Evolutionary conservation across 306 rosid genomes (phyloP).

Genomic region (Canavalia gladiata): DNA sequence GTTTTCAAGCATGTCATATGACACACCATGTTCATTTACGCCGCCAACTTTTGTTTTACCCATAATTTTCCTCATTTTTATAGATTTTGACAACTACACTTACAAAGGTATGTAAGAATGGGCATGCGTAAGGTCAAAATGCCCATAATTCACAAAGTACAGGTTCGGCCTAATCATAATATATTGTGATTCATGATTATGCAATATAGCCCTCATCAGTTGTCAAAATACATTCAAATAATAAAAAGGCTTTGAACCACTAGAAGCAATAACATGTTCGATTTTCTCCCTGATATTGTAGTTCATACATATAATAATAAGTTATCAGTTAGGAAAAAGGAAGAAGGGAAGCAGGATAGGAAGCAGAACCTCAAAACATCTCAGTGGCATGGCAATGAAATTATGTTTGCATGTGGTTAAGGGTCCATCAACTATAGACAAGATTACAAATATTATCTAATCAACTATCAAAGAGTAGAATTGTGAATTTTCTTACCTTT

Average conservation of each 20-base stretch:
- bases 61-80: background rate
- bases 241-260: constrained; percentile 3
- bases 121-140: constrained; percentile 32
- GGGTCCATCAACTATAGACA: constrained; percentile 11
- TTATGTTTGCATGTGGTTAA: background rate
- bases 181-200: background rate
- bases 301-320: constrained; percentile 9
- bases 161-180: constrained; percentile 20
- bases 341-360: constrained; percentile 31
- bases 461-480: constrained; percentile 28
- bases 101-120: constrained; percentile 32
- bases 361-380: constrained; percentile 30
- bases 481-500: constrained; percentile 69
- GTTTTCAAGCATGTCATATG: constrained; percentile 28
- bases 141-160: constrained; percentile 17
- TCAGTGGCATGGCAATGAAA: constrained; percentile 20
- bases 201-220: constrained; percentile 31
- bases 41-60: constrained; percentile 8
- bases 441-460: constrained; percentile 21
- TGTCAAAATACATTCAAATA: constrained; percentile 28
- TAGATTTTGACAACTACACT: constrained; percentile 16
- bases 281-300: constrained; percentile 1
- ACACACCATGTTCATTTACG: background rate
- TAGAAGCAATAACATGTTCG: constrained; percentile 23
- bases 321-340: constrained; percentile 19